Conservation (phyloP, 352 stramenopile genomes). For the Pythium scleroteichum region DNA sequence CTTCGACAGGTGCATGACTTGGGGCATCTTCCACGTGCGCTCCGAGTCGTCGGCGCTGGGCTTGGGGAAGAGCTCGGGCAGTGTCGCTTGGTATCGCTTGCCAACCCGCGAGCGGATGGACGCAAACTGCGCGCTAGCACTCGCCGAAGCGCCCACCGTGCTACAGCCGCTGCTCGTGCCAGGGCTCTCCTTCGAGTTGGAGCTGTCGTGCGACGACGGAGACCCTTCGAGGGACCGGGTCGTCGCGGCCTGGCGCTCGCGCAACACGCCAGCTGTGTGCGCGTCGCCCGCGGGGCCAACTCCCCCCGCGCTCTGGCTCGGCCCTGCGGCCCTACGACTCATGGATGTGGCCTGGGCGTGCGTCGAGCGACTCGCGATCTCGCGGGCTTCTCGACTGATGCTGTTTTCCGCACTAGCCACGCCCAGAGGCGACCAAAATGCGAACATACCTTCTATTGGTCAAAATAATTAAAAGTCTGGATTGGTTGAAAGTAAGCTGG, state of each 20-base stretch:
- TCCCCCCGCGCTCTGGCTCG: conserved; percentile 1
- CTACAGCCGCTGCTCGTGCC: not conserved
- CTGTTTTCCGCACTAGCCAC: conserved; percentile 33
- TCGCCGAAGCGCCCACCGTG: not conserved
- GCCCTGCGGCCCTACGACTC: conserved; percentile 20
- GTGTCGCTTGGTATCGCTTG: conserved; percentile 75
- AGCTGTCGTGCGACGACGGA: conserved; percentile 27
- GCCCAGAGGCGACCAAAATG: conserved; percentile 30
- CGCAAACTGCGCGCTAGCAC: conserved; percentile 49
- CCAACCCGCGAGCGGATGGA: conserved; percentile 76
- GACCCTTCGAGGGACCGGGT: conserved; percentile 18
- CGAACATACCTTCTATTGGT: conserved; percentile 17
- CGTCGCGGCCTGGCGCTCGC: conserved; percentile 9
- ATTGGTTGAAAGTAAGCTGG: conserved; percentile 23
- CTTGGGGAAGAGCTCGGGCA: conserved; percentile 55
- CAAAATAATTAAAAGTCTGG: conserved; percentile 13
- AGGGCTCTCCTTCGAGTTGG: conserved; percentile 13
- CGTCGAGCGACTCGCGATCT: conserved; percentile 5
- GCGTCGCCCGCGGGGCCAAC: not conserved
- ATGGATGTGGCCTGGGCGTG: conserved; percentile 5
- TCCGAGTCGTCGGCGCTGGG: conserved; percentile 9
- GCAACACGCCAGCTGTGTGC: not conserved
- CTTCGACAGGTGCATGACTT: conserved; percentile 35
- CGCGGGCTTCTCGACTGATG: conserved; percentile 8
- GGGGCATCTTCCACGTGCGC: conserved; percentile 23